A percentile compares a stretch with the other conserved stretches of the same genome.
Conservation (phyloP, 2,329 filamentous ascomycete species). For the Calonectria fujianensis region DNA sequence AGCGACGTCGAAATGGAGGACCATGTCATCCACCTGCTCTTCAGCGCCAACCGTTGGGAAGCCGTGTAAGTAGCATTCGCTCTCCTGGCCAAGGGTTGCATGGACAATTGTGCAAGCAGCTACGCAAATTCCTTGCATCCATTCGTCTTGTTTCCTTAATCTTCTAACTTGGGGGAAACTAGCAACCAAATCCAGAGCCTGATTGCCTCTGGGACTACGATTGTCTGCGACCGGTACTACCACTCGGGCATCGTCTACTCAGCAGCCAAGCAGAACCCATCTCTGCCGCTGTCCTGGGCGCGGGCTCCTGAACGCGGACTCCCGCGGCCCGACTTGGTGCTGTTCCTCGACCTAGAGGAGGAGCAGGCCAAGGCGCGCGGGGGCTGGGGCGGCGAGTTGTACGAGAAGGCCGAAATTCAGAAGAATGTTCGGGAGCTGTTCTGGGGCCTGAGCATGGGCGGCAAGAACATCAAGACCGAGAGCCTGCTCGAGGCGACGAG, state of each 20-base stretch:
- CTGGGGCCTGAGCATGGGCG: constrained; percentile 71
- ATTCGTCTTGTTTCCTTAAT: neutral
- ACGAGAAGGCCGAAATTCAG: constrained; percentile 91
- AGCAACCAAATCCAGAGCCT: constrained; percentile 72
- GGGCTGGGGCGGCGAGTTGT: constrained; percentile 92
- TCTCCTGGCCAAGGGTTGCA: neutral
- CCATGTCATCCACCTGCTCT: constrained; percentile 91
- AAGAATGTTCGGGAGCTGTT: constrained; percentile 85
- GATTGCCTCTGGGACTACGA: constrained; percentile 80
- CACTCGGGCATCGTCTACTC: constrained; percentile 96
- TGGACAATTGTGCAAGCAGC: neutral
- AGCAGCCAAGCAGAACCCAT: constrained; percentile 86
- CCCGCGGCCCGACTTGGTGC: constrained; percentile 88
- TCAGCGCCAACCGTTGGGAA: constrained; percentile 95
- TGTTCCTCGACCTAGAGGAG: constrained; percentile 90
- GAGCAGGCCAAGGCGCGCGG: constrained; percentile 83
- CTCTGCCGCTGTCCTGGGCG: constrained; percentile 85
- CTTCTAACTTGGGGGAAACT: neutral
- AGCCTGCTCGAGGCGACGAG: constrained; percentile 48
- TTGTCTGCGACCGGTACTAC: constrained; percentile 95
- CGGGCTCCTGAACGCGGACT: constrained; percentile 89
- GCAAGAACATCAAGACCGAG: constrained; percentile 59
- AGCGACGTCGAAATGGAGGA: constrained; percentile 85
- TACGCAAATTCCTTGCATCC: neutral
- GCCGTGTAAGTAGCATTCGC: constrained; percentile 66